Evolutionary conservation across 495 filamentous ascomycete genomes (phyloP).

Genomic region (Aspergillus sclerotioniger): DNA sequence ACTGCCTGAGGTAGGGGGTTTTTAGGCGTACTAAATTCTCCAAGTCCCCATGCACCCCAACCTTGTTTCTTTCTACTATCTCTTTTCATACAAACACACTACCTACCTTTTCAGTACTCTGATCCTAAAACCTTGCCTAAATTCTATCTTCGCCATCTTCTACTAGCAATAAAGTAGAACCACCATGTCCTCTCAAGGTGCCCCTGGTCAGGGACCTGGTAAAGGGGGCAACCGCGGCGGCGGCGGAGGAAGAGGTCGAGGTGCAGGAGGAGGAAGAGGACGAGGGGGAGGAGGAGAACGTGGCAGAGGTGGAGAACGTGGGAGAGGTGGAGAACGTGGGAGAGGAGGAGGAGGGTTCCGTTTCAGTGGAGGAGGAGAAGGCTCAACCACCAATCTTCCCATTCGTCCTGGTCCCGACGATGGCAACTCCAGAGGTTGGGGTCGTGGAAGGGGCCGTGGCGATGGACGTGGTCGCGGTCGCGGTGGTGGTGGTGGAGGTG

Average conservation of each 20-base stretch:
- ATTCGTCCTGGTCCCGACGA: neutral
- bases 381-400: neutral
- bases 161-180: no score
- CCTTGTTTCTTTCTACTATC: neutral
- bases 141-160: no score
- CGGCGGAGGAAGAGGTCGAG: slow-evolving; percentile 16
- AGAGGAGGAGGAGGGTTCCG: no score
- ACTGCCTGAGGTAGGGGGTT: neutral
- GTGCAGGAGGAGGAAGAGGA: slow-evolving; percentile 8
- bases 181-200: slow-evolving; percentile 1
- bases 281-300: slow-evolving; percentile 10
- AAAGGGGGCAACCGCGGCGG: slow-evolving; percentile 21
- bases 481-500: slow-evolving; percentile 8
- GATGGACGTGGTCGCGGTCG: slow-evolving; percentile 11
- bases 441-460: slow-evolving; percentile 20
- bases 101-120: neutral
- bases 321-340: neutral
- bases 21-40: neutral
- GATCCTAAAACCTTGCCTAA: no score
- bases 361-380: slow-evolving; percentile 1
- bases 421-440: slow-evolving; percentile 9
- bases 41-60: neutral
- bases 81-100: neutral
- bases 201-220: slow-evolving; percentile 7
- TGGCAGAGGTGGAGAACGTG: slow-evolving; percentile 7